These are phyloP conservation scores for Scleroderma bovista DNA, from an alignment of 768 basidiomycete genomes.

Conservation along the genomic window DNA sequence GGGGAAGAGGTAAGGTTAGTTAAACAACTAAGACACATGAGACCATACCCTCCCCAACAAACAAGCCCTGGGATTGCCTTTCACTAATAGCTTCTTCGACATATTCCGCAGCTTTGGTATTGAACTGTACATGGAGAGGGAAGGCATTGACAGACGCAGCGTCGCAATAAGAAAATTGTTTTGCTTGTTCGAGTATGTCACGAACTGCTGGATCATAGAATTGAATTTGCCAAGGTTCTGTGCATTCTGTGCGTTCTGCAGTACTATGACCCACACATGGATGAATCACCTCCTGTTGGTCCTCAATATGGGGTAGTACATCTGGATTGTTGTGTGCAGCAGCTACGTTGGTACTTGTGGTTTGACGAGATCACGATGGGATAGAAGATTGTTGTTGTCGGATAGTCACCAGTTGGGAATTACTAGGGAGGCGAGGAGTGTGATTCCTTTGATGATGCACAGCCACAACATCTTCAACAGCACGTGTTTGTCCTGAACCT, in stretches of 20 bases:
- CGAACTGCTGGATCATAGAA: not conserved
- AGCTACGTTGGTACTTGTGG: too few relatives aligned
- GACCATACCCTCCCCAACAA: not conserved
- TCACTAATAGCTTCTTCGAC: conserved; percentile 1
- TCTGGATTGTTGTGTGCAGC: too few relatives aligned
- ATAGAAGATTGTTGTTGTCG: not conserved
- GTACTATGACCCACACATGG: too few relatives aligned
- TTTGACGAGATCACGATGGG: not conserved
- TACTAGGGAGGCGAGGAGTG: not conserved
- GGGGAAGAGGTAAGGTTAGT: not conserved
- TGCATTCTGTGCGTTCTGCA: not conserved
- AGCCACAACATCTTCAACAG: not conserved
- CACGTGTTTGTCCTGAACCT: not conserved
- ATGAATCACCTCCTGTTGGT: too few relatives aligned
- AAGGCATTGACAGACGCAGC: conserved; percentile 1
- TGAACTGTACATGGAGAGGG: not conserved
- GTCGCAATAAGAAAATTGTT: conserved; percentile 2
- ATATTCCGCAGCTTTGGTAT: not conserved
- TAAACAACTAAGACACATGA: not conserved
- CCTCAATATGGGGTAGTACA: too few relatives aligned
- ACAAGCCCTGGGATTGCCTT: not conserved
- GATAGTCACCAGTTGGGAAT: not conserved
- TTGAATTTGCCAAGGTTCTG: conserved; percentile 5
- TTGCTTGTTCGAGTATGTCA: conserved; percentile 1
- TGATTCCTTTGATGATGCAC: not conserved